These are phyloP conservation scores for Hypoxylon sp. DNA, from an alignment of 2,329 filamentous ascomycete species.

Conservation along the genomic window DNA sequence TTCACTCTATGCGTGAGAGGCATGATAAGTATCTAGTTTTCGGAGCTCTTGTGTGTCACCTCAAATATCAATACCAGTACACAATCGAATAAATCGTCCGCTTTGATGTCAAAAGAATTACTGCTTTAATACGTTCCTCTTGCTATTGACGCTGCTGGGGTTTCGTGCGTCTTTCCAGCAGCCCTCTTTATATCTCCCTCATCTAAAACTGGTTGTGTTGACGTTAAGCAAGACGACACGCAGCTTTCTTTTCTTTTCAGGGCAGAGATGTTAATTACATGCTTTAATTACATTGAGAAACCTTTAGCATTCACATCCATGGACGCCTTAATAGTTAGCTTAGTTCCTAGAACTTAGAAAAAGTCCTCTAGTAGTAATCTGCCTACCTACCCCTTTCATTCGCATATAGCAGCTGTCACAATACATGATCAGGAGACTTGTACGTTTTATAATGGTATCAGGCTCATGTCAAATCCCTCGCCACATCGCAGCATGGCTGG, in stretches of 20 bases:
- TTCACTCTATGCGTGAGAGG: background rate
- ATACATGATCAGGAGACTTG: too few species aligned
- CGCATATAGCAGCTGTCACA: too few species aligned
- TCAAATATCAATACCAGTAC: background rate
- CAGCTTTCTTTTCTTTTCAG: background rate
- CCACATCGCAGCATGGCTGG: too few species aligned
- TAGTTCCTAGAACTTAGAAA: background rate
- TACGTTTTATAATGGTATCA: too few species aligned
- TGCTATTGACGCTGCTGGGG: background rate
- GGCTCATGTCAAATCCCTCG: too few species aligned
- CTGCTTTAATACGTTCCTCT: background rate
- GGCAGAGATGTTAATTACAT: background rate
- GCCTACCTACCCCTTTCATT: too few species aligned
- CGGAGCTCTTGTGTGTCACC: background rate
- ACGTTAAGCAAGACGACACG: background rate
- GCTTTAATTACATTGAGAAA: background rate
- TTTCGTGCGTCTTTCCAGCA: background rate
- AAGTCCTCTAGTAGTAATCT: too few species aligned
- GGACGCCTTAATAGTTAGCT: background rate
- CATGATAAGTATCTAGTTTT: background rate
- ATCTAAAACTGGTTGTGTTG: background rate
- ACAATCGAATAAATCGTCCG: background rate
- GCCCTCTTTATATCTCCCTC: background rate
- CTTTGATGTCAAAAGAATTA: background rate
- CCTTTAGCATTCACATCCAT: background rate